Base-by-base conservation (phyloP, 306 rosid genomes). In the Alnus glutinosa region DNA sequence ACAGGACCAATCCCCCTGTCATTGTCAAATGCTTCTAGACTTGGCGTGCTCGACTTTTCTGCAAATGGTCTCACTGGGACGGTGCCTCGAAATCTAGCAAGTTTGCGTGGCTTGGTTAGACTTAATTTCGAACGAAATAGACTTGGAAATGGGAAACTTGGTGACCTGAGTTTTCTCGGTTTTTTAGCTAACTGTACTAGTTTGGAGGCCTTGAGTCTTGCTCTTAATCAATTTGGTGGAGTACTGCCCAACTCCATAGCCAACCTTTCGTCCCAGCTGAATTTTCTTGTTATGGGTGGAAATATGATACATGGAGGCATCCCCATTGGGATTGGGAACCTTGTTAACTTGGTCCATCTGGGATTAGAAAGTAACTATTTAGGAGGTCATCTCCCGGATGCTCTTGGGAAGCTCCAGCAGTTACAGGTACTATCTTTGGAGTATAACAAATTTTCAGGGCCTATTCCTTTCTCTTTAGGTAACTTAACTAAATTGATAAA, bases 301-400 rank as follows among this genome's bases (percentile, higher is more conserved):
- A 85, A 83, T 62, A 5, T 11, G 48, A 72, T 85, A 3, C 36
- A 62, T 34, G 87, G 91, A 73, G 77, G 23, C 3, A 74, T 88
- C 52, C 87, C 89, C 34, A 4, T 1, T 67, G 87, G 83, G 30
- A 78, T 88, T 50, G 81, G 48, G 11, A 85, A 81, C 42, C 83
- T 85, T 61, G 71, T 47, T 30, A 85, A 73, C 71, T 75, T 85
- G 58, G 23, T n/a, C 0, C 2, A 0, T 63, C 2, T 83, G 37
- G 83, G 54, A 77, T 57, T 88, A 30, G 83, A 70, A 78, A 71
- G 44, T 57, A 88, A 85, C 79, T 14, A 5, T 46, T 77, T 88
- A n/a, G 30, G 77, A 11, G 84, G 83, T 39, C 44, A 8, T 76
- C 63, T 85, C 46, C 84, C 89, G 2, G 44, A 76, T 55, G 34